These are phyloP conservation scores for Claviceps humidiphila DNA, from an alignment of 2,329 filamentous ascomycete genomes.

Conservation along the genomic window DNA sequence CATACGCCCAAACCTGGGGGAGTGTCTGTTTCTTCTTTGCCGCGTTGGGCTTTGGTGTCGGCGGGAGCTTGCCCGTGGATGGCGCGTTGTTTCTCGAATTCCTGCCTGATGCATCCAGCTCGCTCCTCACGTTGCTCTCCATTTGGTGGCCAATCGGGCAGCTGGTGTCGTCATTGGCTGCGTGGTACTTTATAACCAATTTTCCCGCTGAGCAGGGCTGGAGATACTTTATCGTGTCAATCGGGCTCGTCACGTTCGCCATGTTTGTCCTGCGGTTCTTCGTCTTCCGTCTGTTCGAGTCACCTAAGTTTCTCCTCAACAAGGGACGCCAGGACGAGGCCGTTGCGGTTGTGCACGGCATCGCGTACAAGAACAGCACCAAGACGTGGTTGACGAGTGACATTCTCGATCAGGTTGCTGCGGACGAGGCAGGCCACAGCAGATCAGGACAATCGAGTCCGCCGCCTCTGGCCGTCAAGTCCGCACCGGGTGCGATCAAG, in stretches of 20 bases:
- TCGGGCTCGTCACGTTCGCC: conserved; percentile 58
- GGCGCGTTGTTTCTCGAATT: conserved; percentile 76
- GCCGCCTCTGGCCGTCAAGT: conserved; percentile 4
- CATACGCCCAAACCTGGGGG: conserved; percentile 55
- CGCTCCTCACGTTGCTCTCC: conserved; percentile 65
- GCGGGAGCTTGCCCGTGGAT: conserved; percentile 67
- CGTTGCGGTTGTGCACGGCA: conserved; percentile 65
- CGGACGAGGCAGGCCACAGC: conserved; percentile 20
- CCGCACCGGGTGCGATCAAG: conserved; percentile 31
- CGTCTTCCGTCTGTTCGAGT: conserved; percentile 71
- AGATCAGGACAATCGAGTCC: conserved; percentile 12
- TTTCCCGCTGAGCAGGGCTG: conserved; percentile 60
- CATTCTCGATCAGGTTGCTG: conserved; percentile 43
- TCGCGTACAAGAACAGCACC: conserved; percentile 56
- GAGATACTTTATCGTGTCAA: conserved; percentile 58
- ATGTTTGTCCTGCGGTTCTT: conserved; percentile 74
- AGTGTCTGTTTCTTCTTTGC: conserved; percentile 47
- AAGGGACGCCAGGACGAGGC: conserved; percentile 66
- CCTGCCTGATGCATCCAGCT: conserved; percentile 59
- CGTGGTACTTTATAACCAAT: conserved; percentile 63
- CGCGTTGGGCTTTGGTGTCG: conserved; percentile 53
- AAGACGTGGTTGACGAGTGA: conserved; percentile 69
- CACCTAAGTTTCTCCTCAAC: conserved; percentile 69
- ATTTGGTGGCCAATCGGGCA: conserved; percentile 82
- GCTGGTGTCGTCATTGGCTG: conserved; percentile 55